A percentile compares a stretch with the other conserved stretches of the same genome.
These are phyloP conservation scores for Elongisporangium anandrum DNA, from an alignment of 352 stramenopile species.

Conservation along the genomic window DNA sequence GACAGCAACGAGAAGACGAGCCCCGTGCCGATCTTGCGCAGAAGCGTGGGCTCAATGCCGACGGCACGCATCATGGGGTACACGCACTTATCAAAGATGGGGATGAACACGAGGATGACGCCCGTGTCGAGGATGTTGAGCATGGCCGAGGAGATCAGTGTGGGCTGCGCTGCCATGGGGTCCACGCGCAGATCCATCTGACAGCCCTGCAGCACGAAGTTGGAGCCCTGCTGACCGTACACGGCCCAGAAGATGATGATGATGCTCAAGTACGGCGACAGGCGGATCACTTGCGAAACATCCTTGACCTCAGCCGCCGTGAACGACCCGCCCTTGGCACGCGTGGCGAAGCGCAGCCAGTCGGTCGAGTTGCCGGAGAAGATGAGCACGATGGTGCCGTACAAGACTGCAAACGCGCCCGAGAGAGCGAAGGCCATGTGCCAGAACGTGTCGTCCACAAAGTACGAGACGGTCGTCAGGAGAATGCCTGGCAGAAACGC, in stretches of 20 bases:
- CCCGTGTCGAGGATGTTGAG: constrained; percentile 85
- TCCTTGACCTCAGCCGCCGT: constrained; percentile 57
- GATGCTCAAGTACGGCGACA: constrained; percentile 78
- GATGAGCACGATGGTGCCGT: constrained; percentile 69
- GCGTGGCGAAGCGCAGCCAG: constrained; percentile 50
- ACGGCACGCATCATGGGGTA: constrained; percentile 70
- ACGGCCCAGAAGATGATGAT: constrained; percentile 87
- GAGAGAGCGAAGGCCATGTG: constrained; percentile 60
- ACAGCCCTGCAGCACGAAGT: constrained; percentile 85
- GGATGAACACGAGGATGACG: constrained; percentile 89
- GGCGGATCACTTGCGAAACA: constrained; percentile 66
- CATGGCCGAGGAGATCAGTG: constrained; percentile 82
- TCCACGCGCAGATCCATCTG: constrained; percentile 87
- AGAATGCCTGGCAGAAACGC: constrained; percentile 73
- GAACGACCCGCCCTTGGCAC: constrained; percentile 53
- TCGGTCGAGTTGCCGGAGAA: constrained; percentile 50
- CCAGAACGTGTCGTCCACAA: constrained; percentile 48
- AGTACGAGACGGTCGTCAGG: constrained; percentile 77
- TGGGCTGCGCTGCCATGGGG: constrained; percentile 21
- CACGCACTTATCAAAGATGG: constrained; percentile 80
- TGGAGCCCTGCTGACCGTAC: constrained; percentile 81
- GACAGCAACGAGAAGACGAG: constrained; percentile 76
- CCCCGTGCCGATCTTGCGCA: constrained; percentile 87
- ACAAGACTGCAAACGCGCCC: constrained; percentile 48
- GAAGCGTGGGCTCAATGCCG: constrained; percentile 66